A percentile compares a stretch with the other conserved stretches of the same genome.
phyloP scores from a whole-genome alignment of 306 rosid species.

The Pachyrhizus erosus region DNA sequence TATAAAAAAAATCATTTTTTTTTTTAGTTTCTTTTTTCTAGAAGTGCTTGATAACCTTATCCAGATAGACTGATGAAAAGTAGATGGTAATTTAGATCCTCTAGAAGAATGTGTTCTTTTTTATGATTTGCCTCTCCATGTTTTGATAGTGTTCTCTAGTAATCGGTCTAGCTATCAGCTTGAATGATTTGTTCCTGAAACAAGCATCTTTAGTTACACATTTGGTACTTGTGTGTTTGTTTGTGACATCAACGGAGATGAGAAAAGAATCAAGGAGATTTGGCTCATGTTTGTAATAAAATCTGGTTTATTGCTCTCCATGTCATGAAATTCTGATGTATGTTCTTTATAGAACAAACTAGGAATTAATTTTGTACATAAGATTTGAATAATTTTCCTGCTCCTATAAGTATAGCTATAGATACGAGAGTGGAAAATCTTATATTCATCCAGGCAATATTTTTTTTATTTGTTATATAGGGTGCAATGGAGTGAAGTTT shows the following conservation, averaged over 20 bases:
- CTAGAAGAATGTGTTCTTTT: not conserved
- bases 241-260: constrained; percentile 1
- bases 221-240: constrained; percentile 10
- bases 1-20: no score
- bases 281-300: not conserved
- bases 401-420: no score
- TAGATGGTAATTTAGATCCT: constrained; percentile 4
- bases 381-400: not conserved
- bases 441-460: no score
- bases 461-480: no score
- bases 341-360: not conserved
- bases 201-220: not conserved
- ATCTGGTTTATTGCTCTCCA: not conserved
- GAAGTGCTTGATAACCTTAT: no score
- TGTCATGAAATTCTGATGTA: constrained; percentile 4
- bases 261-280: not conserved
- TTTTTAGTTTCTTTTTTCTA: no score
- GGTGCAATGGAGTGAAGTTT: no score
- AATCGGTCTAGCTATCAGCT: not conserved
- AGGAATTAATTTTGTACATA: not conserved
- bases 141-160: constrained; percentile 5
- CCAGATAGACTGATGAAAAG: not conserved
- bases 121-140: not conserved
- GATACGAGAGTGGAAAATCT: no score
- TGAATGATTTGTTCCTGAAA: not conserved